These are phyloP conservation scores for Apiospora koreana DNA, from an alignment of 2,329 filamentous ascomycete species.

Conservation along the genomic window DNA sequence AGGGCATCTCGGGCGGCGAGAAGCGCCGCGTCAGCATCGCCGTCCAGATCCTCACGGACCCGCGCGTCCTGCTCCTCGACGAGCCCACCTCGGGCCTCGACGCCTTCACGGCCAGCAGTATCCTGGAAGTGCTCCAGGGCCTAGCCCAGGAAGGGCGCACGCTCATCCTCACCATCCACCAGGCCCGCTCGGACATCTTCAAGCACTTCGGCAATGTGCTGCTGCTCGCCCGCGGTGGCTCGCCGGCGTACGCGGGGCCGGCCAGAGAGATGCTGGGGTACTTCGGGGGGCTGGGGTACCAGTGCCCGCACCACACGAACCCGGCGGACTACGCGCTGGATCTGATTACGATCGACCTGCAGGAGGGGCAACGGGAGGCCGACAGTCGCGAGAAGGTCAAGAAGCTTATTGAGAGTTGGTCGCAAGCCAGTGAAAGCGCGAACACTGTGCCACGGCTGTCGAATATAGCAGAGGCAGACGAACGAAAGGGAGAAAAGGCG, in stretches of 20 bases:
- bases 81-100: conserved; percentile 78
- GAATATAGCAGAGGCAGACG: conserved; percentile 31
- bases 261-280: conserved; percentile 66
- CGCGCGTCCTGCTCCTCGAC: conserved; percentile 71
- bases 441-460: conserved; percentile 19
- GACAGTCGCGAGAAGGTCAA: conserved; percentile 64
- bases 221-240: conserved; percentile 69
- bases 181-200: conserved; percentile 74
- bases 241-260: conserved; percentile 66
- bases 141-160: conserved; percentile 74
- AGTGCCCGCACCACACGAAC: conserved; percentile 70
- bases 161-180: conserved; percentile 75
- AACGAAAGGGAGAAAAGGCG: conserved; percentile 18
- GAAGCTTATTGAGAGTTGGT: conserved; percentile 62
- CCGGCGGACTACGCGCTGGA: conserved; percentile 79
- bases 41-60: conserved; percentile 75
- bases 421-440: conserved; percentile 16
- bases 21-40: conserved; percentile 78
- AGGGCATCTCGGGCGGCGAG: conserved; percentile 79
- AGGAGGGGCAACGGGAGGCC: conserved; percentile 62
- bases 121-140: conserved; percentile 71
- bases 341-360: conserved; percentile 74
- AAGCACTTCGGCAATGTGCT: conserved; percentile 70
- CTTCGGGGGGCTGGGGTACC: conserved; percentile 59
- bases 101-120: conserved; percentile 75